Conservation (phyloP, 2,329 filamentous ascomycete species). For the Talaromyces sp. region DNA sequence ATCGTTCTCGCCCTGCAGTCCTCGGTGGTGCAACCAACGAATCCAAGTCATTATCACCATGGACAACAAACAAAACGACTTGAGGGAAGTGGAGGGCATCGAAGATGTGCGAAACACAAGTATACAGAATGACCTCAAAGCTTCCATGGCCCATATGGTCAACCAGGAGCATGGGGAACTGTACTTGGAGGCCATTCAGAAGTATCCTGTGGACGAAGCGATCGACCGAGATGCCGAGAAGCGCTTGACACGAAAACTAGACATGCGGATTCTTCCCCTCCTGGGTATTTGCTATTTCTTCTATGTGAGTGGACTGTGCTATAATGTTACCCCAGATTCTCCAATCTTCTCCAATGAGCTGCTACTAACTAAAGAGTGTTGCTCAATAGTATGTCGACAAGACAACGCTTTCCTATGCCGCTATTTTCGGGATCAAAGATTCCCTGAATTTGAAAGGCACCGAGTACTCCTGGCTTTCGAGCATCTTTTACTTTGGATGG, state of each 20-base stretch:
- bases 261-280: slow-evolving; percentile 5
- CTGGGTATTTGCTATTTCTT: slow-evolving; percentile 10
- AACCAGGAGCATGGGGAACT: slow-evolving; percentile 6
- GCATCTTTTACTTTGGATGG: slow-evolving; percentile 42
- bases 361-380: not conserved
- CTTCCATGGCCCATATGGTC: not conserved
- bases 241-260: slow-evolving; percentile 7
- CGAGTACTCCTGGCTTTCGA: slow-evolving; percentile 39
- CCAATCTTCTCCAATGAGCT: not conserved
- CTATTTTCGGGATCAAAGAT: slow-evolving; percentile 50
- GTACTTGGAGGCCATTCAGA: slow-evolving; percentile 8
- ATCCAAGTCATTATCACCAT: not conserved
- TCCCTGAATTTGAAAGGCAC: slow-evolving; percentile 31
- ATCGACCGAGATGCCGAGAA: slow-evolving; percentile 7
- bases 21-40: not conserved
- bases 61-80: not conserved
- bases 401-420: slow-evolving; percentile 41
- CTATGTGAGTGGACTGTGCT: not conserved
- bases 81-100: not conserved
- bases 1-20: not conserved
- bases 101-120: not conserved
- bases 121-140: not conserved
- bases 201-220: slow-evolving; percentile 7
- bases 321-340: not conserved
- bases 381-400: slow-evolving; percentile 10